These are phyloP conservation scores for Fusarium sublunatum DNA, from an alignment of 2,329 filamentous ascomycete species.

Conservation along the genomic window DNA sequence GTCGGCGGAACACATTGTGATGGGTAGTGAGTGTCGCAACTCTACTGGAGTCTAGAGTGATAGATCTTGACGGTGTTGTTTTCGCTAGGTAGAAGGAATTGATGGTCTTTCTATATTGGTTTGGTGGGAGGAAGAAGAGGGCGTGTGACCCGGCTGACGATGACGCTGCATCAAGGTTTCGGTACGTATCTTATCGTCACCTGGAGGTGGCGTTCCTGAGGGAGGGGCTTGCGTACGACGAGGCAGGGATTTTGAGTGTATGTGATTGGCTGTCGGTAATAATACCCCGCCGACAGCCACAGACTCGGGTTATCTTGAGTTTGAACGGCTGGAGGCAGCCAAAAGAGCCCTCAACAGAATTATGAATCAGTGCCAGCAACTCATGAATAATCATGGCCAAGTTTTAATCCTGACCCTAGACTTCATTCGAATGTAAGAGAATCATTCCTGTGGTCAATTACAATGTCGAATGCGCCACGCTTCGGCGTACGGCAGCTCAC, in stretches of 20 bases:
- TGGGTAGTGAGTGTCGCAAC: background rate
- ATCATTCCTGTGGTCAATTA: background rate
- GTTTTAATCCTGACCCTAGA: too few relatives aligned
- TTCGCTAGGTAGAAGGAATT: slow-evolving; percentile 6
- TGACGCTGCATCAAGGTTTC: slow-evolving; percentile 35
- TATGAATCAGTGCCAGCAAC: background rate
- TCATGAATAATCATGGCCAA: too few relatives aligned
- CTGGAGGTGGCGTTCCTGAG: slow-evolving; percentile 35
- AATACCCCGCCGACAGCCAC: slow-evolving; percentile 26
- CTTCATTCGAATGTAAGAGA: too few relatives aligned
- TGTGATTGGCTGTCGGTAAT: slow-evolving; percentile 21
- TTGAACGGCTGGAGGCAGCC: slow-evolving; percentile 30
- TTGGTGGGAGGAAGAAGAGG: slow-evolving; percentile 20
- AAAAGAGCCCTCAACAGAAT: background rate
- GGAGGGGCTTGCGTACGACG: slow-evolving; percentile 40
- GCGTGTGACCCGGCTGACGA: slow-evolving; percentile 32
- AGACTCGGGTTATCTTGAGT: slow-evolving; percentile 29
- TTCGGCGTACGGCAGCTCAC: slow-evolving; percentile 26
- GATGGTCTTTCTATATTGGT: slow-evolving; percentile 14
- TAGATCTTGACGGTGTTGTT: background rate
- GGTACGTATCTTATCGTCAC: slow-evolving; percentile 32
- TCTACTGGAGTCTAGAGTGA: background rate
- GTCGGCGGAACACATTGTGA: slow-evolving; percentile 68
- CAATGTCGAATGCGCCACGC: background rate
- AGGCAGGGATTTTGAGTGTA: background rate